Percentiles rank a stretch among this genome's conserved stretches.
phyloP scores from a whole-genome alignment of 108 stramenopile genomes.

The Skeletonema grethae region DNA sequence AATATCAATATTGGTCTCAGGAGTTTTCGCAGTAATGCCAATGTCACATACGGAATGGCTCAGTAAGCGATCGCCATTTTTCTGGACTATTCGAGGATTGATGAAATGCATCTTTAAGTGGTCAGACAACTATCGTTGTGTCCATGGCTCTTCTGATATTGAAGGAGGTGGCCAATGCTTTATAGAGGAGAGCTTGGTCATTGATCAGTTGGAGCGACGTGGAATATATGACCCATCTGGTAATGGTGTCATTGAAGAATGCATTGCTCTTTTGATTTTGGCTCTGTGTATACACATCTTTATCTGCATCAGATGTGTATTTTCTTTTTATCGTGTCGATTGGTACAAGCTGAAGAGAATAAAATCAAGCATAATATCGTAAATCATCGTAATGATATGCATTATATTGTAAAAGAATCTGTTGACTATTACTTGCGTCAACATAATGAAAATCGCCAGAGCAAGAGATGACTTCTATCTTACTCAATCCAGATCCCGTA shows the following conservation, averaged over 20 bases:
- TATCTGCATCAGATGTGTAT: not conserved
- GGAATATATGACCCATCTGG: conserved; percentile 29
- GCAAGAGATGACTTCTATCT: too few species aligned
- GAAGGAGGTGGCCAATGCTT: conserved; percentile 30
- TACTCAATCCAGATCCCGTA: too few species aligned
- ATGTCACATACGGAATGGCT: conserved; percentile 6
- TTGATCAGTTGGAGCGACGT: conserved; percentile 17
- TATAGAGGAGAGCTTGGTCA: conserved; percentile 18
- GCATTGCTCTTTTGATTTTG: conserved; percentile 1
- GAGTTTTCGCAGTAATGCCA: conserved; percentile 13
- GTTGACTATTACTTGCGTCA: too few species aligned
- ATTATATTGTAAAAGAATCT: too few species aligned
- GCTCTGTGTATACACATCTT: not conserved
- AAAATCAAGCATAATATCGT: not conserved
- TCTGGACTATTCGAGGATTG: conserved; percentile 30
- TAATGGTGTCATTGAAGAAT: conserved; percentile 2
- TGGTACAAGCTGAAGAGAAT: conserved; percentile 1
- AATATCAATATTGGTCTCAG: conserved; percentile 13
- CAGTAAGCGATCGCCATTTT: conserved; percentile 12
- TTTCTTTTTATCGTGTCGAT: conserved; percentile 2
- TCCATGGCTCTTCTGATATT: conserved; percentile 17
- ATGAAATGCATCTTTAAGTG: conserved; percentile 14
- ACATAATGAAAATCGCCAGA: too few species aligned
- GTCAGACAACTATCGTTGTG: conserved; percentile 25
- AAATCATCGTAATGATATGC: too few species aligned